Base-by-base conservation (phyloP, 768 basidiomycete genomes). In the Lepiota brunneoincarnata region DNA sequence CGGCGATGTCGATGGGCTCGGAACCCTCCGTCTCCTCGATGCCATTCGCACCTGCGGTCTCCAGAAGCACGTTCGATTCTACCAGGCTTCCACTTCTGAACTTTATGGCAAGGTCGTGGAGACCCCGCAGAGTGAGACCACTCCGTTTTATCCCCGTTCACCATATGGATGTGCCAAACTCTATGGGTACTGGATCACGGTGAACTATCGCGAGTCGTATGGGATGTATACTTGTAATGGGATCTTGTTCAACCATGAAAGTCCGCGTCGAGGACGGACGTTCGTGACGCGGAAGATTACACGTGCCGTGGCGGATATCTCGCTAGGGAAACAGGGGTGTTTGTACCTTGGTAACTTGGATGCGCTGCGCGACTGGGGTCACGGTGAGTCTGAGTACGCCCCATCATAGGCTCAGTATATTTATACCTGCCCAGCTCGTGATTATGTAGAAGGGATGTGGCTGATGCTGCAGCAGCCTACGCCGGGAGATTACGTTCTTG, bases 401-500 rank as follows among this genome's bases (percentile, higher is more conserved):
- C 45, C 24, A 37, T 21, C 39, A 45, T 40, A 24, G 28, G 9
- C 21, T 23, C 2, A 20, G 14, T 48, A 21, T 24, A 28, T 34
- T 42, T 21, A 35, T 36, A 49, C 58, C 43, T 61, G 59, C 34
- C 18, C 56, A 91, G 89, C 89, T 46, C 84, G 82, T 56, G 90
- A 93, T 68, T 97, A 96, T 67, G 89, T 97, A 9, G 95, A 98
- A 72, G 95, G 95, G 37, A 97, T 97, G 95, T 97, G 94, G 93
- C 79, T 80, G 64, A 93, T 98, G 84, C 84, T 98, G 41, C 95
- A 98, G 69, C 93, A 96, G 69, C 76, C 85, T 6, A 56, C 63
- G 18, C 74, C 95, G 1, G 84, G 93, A 9, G 95, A 98, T 72
- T 98, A 91, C 63, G 93, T 97, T 49, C 89, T 97, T 42, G 93